Evolutionary conservation across 352 stramenopile species (phyloP).

Genomic region (Nothophytophthora sp.): DNA sequence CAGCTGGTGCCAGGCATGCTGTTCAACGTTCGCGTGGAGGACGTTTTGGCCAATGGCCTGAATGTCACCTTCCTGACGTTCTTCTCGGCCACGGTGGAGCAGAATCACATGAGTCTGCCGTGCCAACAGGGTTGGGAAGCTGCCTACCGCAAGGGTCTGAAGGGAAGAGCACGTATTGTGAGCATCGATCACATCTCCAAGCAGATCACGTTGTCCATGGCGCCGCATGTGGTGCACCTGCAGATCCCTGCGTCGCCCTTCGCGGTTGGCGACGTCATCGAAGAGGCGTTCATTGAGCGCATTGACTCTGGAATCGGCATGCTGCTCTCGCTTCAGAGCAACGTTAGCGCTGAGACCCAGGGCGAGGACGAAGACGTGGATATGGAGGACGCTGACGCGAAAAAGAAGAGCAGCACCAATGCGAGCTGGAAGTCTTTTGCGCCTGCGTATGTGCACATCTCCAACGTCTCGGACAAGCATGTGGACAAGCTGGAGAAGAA

Average conservation of each 20-base stretch:
- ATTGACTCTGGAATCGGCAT: constrained; percentile 88
- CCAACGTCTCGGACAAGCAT: constrained; percentile 76
- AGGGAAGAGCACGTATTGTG: constrained; percentile 85
- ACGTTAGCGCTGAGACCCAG: no score
- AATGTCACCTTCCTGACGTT: constrained; percentile 90
- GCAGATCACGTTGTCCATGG: constrained; percentile 83
- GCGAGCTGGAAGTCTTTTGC: constrained; percentile 80
- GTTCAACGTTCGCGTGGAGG: constrained; percentile 91
- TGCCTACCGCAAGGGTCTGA: constrained; percentile 81
- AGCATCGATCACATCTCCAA: constrained; percentile 78
- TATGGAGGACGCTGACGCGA: constrained; percentile 48
- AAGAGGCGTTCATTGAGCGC: constrained; percentile 71
- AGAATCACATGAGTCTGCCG: constrained; percentile 89
- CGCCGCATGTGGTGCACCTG: constrained; percentile 86
- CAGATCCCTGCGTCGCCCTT: constrained; percentile 51
- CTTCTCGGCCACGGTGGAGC: constrained; percentile 87
- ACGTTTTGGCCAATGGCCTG: constrained; percentile 84
- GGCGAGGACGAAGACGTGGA: constrained; percentile 36
- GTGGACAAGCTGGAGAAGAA: constrained; percentile 91
- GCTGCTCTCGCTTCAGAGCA: constrained; percentile 73
- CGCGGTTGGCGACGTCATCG: constrained; percentile 73
- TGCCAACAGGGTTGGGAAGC: constrained; percentile 75
- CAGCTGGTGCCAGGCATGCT: constrained; percentile 93
- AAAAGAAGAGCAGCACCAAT: constrained; percentile 33
- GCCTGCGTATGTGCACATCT: constrained; percentile 90